Evolutionary conservation across 495 filamentous ascomycete genomes (phyloP).

Genomic region (Penicillium goetzii): DNA sequence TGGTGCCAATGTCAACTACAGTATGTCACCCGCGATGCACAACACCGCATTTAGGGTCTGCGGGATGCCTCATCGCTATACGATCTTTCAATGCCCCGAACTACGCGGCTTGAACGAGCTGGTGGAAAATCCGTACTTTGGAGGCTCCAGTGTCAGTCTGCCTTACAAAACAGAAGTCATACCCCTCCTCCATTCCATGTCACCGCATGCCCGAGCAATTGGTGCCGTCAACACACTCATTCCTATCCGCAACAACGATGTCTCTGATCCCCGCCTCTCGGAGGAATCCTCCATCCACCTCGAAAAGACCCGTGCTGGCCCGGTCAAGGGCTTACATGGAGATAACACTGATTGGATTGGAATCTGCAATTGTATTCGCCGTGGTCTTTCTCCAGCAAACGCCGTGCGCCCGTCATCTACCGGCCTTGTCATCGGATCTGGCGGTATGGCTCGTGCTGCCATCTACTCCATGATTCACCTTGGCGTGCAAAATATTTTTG

Average conservation of each 20-base stretch:
- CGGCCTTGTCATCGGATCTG: conserved; percentile 74
- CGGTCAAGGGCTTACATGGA: conserved; percentile 68
- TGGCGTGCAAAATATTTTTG: conserved; percentile 73
- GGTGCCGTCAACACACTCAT: conserved; percentile 79
- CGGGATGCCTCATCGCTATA: conserved; percentile 74
- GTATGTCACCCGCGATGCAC: conserved; percentile 62
- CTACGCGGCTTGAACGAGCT: conserved; percentile 68
- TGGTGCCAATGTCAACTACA: conserved; percentile 49
- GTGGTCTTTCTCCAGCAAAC: conserved; percentile 77
- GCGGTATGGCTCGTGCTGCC: conserved; percentile 80
- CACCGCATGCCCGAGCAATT: conserved; percentile 74
- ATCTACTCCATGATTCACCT: conserved; percentile 78
- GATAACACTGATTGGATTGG: conserved; percentile 87
- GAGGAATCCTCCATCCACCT: conserved; percentile 51
- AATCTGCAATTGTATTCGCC: conserved; percentile 68
- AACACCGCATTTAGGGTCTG: conserved; percentile 70
- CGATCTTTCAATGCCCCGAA: conserved; percentile 65
- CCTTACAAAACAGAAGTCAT: conserved; percentile 79
- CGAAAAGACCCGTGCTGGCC: conserved; percentile 64
- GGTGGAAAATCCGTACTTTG: conserved; percentile 66
- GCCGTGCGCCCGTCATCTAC: conserved; percentile 69
- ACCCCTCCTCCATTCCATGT: conserved; percentile 67
- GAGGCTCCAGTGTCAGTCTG: conserved; percentile 71
- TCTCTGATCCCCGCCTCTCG: conserved; percentile 42
- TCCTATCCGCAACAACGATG: conserved; percentile 64